phyloP scores from a whole-genome alignment of 1,284 basidiomycete genomes.

The Leucoagaricus sp. region DNA sequence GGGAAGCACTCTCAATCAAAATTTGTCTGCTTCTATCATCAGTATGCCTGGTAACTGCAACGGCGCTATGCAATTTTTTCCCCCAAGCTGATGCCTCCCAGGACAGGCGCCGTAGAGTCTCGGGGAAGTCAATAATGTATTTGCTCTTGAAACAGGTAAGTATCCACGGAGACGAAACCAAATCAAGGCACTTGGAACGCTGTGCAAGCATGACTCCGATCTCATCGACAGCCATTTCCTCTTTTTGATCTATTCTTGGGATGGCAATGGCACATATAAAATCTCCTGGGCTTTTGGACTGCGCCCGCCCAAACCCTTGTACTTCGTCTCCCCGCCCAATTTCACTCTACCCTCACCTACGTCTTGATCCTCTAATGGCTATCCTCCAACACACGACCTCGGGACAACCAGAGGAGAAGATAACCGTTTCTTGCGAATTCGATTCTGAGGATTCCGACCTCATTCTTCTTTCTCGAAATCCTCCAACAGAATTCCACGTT shows the following conservation, averaged over 20 bases:
- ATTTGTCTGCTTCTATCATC: not conserved
- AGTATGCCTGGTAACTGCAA: not conserved
- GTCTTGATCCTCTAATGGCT: not conserved
- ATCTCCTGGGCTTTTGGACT: not conserved
- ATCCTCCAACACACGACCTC: slow-evolving; percentile 1
- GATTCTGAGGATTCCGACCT: slow-evolving; percentile 54
- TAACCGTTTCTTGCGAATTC: slow-evolving; percentile 32
- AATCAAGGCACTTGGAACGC: not conserved
- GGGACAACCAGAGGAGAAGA: slow-evolving; percentile 17
- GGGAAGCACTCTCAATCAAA: not conserved
- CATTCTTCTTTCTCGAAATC: slow-evolving; percentile 50
- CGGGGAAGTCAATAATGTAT: not conserved
- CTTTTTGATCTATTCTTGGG: no score
- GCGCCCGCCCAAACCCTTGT: no score
- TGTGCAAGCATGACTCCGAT: not conserved
- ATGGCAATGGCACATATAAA: not conserved
- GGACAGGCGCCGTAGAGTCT: not conserved
- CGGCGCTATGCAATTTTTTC: not conserved
- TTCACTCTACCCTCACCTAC: not conserved
- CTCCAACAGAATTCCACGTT: slow-evolving; percentile 53
- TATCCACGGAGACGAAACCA: slow-evolving; percentile 4
- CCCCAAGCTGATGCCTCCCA: not conserved
- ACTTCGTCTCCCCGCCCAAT: not conserved
- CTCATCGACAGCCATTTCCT: not conserved
- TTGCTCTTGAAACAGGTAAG: not conserved